Percentiles rank a stretch among this genome's conserved stretches.
phyloP scores from a whole-genome alignment of 345 rosid genomes.

The Eucalyptus sp. region DNA sequence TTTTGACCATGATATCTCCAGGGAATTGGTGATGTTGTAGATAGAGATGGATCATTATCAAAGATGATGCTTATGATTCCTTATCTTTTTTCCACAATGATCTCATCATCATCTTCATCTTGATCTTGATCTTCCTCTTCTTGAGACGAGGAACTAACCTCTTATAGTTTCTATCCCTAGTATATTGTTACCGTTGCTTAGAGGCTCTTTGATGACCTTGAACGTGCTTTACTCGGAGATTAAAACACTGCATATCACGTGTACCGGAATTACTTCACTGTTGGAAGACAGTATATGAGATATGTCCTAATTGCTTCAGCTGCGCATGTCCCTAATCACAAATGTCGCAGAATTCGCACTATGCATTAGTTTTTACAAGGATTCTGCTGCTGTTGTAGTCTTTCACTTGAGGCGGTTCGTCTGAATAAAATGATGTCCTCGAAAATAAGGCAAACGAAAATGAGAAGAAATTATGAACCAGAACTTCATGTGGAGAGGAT shows the following conservation, averaged over 20 bases:
- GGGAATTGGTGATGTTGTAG: constrained; percentile 16
- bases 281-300: neutral
- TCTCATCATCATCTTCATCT: neutral
- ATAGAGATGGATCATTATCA: neutral
- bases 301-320: neutral
- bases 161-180: neutral
- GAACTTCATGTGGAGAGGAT: neutral
- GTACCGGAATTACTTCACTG: neutral
- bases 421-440: neutral
- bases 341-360: neutral
- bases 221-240: neutral
- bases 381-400: neutral
- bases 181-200: neutral
- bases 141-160: neutral
- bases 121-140: neutral
- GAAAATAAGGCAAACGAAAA: neutral
- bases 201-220: neutral
- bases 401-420: neutral
- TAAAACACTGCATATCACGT: neutral
- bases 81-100: neutral
- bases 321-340: neutral
- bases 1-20: neutral
- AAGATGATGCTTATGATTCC: neutral
- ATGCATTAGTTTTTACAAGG: neutral
- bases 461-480: neutral